These are phyloP conservation scores for Leucosporidium creatinivorum DNA, from an alignment of 768 basidiomycete genomes.

Conservation along the genomic window DNA sequence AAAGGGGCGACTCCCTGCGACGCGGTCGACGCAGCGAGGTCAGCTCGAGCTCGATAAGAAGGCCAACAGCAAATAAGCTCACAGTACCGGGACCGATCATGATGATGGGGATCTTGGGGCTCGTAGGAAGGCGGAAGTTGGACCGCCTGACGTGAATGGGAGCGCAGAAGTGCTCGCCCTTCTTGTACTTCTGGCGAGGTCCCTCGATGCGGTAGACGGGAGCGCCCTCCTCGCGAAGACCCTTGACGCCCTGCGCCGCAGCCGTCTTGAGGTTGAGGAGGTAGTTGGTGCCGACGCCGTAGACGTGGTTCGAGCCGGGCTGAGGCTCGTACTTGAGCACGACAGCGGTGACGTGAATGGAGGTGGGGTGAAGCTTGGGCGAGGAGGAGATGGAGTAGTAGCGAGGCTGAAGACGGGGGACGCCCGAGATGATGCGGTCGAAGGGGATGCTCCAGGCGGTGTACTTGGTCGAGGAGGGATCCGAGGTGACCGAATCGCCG, in stretches of 20 bases:
- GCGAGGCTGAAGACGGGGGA: conserved; percentile 88
- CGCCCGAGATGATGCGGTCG: conserved; percentile 88
- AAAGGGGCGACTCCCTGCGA: conserved; percentile 93
- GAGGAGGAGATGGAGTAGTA: conserved; percentile 99
- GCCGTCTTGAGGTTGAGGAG: conserved; percentile 83
- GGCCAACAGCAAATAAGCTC: conserved; percentile 42
- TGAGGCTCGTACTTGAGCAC: conserved; percentile 82
- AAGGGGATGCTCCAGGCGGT: conserved; percentile 88
- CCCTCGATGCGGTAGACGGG: conserved; percentile 83
- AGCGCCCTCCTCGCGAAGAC: conserved; percentile 41
- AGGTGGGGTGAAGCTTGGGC: conserved; percentile 78
- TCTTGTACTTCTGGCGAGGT: conserved; percentile 76
- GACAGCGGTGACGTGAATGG: conserved; percentile 90
- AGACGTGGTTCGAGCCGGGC: conserved; percentile 57
- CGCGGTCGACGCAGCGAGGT: neutral
- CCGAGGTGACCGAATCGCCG: conserved; percentile 59
- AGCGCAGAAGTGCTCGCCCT: conserved; percentile 61
- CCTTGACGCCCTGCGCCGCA: conserved; percentile 45
- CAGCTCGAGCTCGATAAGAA: conserved; percentile 13
- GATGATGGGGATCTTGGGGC: conserved; percentile 95
- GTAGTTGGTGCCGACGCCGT: conserved; percentile 92
- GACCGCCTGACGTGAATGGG: conserved; percentile 93
- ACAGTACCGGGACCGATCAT: conserved; percentile 99
- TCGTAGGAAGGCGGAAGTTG: conserved; percentile 93
- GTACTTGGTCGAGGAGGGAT: conserved; percentile 56